phyloP scores from a whole-genome alignment of 2,329 filamentous ascomycete genomes.

The Fusarium goolgardi region DNA sequence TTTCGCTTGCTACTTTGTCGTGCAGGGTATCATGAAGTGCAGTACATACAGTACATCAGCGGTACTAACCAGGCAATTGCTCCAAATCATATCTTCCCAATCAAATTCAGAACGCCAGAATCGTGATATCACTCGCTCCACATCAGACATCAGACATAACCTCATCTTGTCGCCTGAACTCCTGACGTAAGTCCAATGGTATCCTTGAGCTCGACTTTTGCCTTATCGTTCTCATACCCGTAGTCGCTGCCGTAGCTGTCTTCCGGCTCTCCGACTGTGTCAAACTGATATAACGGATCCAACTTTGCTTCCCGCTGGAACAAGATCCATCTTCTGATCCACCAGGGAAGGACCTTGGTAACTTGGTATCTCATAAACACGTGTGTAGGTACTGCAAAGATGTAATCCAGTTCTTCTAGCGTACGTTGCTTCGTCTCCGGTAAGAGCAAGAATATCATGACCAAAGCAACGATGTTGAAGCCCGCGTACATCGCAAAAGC shows the following conservation, averaged over 20 bases:
- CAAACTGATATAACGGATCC: constrained; percentile 58
- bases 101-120: constrained; percentile 29
- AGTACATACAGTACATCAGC: constrained; percentile 18
- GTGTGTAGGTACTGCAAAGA: constrained; percentile 69
- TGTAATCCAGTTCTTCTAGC: constrained; percentile 68
- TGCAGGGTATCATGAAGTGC: constrained; percentile 45
- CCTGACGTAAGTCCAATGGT: constrained; percentile 48
- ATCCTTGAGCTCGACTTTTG: constrained; percentile 55
- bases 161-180: constrained; percentile 28
- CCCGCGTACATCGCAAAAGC: constrained; percentile 67
- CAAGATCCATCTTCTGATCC: constrained; percentile 68
- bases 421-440: constrained; percentile 70
- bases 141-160: not conserved
- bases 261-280: constrained; percentile 50
- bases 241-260: constrained; percentile 48
- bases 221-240: constrained; percentile 54
- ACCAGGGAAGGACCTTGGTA: constrained; percentile 68
- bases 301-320: constrained; percentile 57
- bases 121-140: constrained; percentile 17
- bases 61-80: constrained; percentile 13
- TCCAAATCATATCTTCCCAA: constrained; percentile 24
- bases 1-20: constrained; percentile 38
- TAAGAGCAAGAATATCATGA: constrained; percentile 67
- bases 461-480: constrained; percentile 65
- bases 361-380: constrained; percentile 69